Base-by-base conservation (phyloP, 352 stramenopile species). In the Halophytophthora polymorphica region DNA sequence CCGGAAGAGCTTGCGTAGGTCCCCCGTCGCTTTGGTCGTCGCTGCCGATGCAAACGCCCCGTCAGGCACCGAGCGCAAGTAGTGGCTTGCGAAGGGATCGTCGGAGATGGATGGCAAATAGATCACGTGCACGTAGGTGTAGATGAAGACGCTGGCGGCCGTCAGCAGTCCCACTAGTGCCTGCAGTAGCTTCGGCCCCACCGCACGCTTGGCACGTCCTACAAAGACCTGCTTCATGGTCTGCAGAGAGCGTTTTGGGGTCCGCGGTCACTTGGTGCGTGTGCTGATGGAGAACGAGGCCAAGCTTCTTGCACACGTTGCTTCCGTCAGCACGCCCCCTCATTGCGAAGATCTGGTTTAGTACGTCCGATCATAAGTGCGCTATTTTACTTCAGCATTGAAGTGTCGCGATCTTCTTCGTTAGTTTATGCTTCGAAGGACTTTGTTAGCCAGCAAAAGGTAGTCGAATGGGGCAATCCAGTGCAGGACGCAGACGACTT, bases 1-100 rank as follows among this genome's bases (percentile, higher is more conserved):
- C 45, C 52, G 45, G 47, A 71, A 75, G 28, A 70, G 46, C 17
- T 61, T 50, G 4, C 69, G 66, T n/a, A 45, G 46, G 43, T 31
- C 25, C 25, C 25, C 25, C 25, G n/a, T 66, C 45, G 33, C 15
- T 14, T 44, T 31, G n/a, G 49, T 47, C 19, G 35, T 53, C 29
- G 17, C 15, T 22, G 19, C 25, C 25, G 13, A 7, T 19, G 39
- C 7, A 48, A 45, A 14, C 31, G 40, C 7, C 40, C 40, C 19
- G 41, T 33, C 25, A 31, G 25, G 25, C 4, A 31, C 25, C 8
- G 25, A 31, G 12, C 53, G 53, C 6, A 62, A 45, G 43, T 58
- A 66, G 6, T 67, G 58, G 31, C 33, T 46, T 15, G 53, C 35
- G 22, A 22, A 18, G 17, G 33, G 6, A 8, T 54, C 47, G 2